phyloP scores from a whole-genome alignment of 257 asterid genomes.

The Petunia axillaris region DNA sequence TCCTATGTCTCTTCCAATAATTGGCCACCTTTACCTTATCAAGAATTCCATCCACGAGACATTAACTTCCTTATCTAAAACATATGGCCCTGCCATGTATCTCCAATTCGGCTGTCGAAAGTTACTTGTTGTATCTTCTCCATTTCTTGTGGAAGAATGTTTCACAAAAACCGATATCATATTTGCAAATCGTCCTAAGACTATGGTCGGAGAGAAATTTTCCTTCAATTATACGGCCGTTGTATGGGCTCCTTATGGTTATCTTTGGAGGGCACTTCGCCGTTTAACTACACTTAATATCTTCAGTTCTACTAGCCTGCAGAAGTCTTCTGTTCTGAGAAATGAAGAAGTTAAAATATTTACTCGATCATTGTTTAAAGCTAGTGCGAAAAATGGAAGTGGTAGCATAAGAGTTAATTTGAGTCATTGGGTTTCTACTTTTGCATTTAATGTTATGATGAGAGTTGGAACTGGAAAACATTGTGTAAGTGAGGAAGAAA shows the following conservation, averaged over 20 bases:
- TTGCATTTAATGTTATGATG: constrained; percentile 41
- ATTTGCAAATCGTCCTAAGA: constrained; percentile 53
- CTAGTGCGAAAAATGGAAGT: not conserved
- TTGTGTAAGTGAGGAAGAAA: constrained; percentile 42
- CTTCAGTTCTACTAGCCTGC: constrained; percentile 48
- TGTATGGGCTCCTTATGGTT: constrained; percentile 46
- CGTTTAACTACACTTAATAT: constrained; percentile 40
- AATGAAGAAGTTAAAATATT: constrained; percentile 38
- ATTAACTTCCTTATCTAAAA: constrained; percentile 38
- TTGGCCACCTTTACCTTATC: constrained; percentile 65
- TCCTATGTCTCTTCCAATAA: constrained; percentile 53
- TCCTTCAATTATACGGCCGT: constrained; percentile 41
- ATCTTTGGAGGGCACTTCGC: constrained; percentile 53
- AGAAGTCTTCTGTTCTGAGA: constrained; percentile 39
- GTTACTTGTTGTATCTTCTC: constrained; percentile 49
- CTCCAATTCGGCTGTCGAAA: constrained; percentile 50
- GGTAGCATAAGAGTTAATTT: constrained; percentile 36
- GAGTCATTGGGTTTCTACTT: constrained; percentile 37
- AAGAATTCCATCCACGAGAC: constrained; percentile 41
- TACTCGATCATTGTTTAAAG: constrained; percentile 26
- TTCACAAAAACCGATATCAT: constrained; percentile 53
- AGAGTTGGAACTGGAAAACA: constrained; percentile 44
- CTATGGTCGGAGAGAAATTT: constrained; percentile 41
- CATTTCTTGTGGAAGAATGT: constrained; percentile 59
- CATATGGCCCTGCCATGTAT: constrained; percentile 49